phyloP scores from a whole-genome alignment of 1,139 yeast genomes.

The Magnusiomyces fungicola region DNA sequence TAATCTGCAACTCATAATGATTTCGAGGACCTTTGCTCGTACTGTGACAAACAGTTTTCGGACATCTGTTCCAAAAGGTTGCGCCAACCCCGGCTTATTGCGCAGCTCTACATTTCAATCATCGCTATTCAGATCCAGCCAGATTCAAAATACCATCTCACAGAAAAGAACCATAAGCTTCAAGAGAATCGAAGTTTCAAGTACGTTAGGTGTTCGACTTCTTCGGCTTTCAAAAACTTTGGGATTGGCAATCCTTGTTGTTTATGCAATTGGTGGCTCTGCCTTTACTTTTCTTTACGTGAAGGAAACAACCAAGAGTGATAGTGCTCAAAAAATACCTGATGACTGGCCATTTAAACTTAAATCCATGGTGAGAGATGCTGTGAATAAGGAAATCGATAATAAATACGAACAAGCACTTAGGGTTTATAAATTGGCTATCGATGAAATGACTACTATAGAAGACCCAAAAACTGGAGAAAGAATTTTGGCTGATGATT shows the following conservation, averaged over 20 bases:
- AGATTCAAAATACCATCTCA: no score
- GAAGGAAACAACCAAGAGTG: conserved; percentile 20
- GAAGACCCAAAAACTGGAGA: conserved; percentile 18
- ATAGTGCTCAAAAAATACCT: conserved; percentile 27
- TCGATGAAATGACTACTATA: conserved; percentile 22
- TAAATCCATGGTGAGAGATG: conserved; percentile 26
- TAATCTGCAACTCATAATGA: no score
- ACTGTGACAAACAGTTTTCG: no score
- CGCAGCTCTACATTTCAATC: no score
- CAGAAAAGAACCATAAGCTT: conserved; percentile 4
- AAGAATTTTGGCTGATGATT: conserved; percentile 14
- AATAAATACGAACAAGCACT: conserved; percentile 19
- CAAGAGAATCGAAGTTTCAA: conserved; percentile 13
- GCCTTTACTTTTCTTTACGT: conserved; percentile 22
- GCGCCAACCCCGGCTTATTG: no score
- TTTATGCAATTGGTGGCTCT: conserved; percentile 23
- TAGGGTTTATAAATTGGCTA: conserved; percentile 24
- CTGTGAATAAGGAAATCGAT: conserved; percentile 28
- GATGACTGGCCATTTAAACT: conserved; percentile 28
- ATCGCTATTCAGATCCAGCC: no score
- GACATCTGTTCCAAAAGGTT: no score
- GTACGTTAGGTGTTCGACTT: conserved; percentile 15
- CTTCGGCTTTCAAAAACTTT: conserved; percentile 15
- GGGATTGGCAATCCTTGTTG: conserved; percentile 15
- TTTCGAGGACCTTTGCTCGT: no score